Conservation (phyloP, 352 stramenopile species). For the Phytopythium ostracodes region DNA sequence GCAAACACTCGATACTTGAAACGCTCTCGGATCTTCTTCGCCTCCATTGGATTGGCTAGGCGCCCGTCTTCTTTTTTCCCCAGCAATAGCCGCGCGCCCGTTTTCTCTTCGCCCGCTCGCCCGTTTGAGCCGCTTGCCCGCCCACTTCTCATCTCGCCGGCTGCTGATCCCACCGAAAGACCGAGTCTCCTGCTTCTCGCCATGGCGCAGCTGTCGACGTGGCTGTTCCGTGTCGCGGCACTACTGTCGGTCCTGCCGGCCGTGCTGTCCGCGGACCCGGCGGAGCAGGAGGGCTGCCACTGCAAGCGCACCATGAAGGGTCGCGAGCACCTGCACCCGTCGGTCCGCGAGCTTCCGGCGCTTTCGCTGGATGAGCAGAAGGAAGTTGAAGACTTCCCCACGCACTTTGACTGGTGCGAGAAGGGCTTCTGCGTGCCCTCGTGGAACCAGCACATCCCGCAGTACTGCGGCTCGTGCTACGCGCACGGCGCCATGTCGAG, state of each 20-base stretch:
- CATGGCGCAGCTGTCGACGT: conserved; percentile 5
- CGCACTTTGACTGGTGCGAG: conserved; percentile 91
- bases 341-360: conserved; percentile 29
- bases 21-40: not conserved
- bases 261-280: conserved; percentile 6
- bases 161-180: conserved; percentile 1
- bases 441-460: conserved; percentile 83
- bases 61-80: not conserved
- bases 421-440: conserved; percentile 70
- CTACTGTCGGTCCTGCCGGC: conserved; percentile 13
- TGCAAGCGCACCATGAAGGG: conserved; percentile 76
- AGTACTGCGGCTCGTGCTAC: conserved; percentile 87
- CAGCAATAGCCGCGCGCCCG: not conserved
- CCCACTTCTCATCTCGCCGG: not conserved
- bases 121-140: not conserved
- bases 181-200: not conserved
- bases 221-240: not conserved
- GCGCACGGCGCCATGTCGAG: conserved; percentile 73
- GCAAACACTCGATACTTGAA: not conserved
- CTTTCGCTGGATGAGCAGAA: conserved; percentile 34
- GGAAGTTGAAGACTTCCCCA: conserved; percentile 38
- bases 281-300: conserved; percentile 23
- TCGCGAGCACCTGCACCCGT: conserved; percentile 63
- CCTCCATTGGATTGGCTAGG: not conserved
- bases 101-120: not conserved